Evolutionary conservation across 768 basidiomycete species (phyloP).

Genomic region (Cubamyces lactineus): DNA sequence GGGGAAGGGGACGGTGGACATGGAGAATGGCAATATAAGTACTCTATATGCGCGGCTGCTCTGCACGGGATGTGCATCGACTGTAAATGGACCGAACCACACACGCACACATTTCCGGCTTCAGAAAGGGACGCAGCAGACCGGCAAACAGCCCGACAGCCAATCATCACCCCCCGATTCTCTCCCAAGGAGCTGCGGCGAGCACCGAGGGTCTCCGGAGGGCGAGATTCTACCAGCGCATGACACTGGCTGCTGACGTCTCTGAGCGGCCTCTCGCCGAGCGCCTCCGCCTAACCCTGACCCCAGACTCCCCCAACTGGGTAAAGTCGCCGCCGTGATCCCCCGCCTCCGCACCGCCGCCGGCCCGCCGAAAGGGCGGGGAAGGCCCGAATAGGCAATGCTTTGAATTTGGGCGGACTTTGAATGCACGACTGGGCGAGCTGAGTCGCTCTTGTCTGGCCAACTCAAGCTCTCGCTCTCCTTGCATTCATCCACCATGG

Average conservation of each 20-base stretch:
- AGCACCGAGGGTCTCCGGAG: too few species aligned
- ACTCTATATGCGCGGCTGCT: too few species aligned
- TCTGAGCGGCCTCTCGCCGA: too few species aligned
- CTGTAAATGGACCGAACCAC: not conserved
- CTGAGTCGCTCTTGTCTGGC: conserved; percentile 13
- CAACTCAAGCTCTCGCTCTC: conserved; percentile 8
- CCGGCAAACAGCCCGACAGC: not conserved
- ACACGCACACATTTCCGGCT: not conserved
- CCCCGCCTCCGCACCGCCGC: not conserved
- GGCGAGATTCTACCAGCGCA: too few species aligned
- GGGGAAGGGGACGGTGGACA: too few species aligned
- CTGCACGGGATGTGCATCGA: too few species aligned
- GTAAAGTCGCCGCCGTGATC: too few species aligned
- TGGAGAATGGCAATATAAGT: too few species aligned
- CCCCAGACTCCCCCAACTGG: not conserved
- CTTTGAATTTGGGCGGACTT: conserved; percentile 28
- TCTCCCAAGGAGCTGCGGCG: not conserved
- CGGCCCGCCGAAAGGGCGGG: conserved; percentile 8
- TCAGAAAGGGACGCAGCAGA: not conserved
- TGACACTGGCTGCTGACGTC: too few species aligned
- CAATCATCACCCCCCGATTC: not conserved
- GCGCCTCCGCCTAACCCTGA: too few species aligned
- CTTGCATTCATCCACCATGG: conserved; percentile 25
- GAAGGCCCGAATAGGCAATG: conserved; percentile 11
- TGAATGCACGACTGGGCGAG: conserved; percentile 14